Evolutionary conservation across 257 asterid species (phyloP), one percentile per base, ranked within the genome.

Genomic region (Anisodus acutangulus): DNA sequence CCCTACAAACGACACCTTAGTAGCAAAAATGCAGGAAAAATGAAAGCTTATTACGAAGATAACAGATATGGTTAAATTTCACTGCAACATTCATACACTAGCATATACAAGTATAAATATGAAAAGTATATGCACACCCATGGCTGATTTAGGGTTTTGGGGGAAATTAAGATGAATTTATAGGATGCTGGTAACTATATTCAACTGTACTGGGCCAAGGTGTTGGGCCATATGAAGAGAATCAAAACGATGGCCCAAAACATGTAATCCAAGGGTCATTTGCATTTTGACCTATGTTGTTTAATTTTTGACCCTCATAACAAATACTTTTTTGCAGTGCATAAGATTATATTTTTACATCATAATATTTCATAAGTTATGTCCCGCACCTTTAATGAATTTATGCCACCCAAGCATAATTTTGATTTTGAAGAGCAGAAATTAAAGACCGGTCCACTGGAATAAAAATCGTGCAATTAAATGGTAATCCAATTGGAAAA

Each of bases 111-210:
- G 72, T 35, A 66, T 35, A 35, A 37, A 35, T 37, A 67, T 13
- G 9, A 13, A 10, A 35, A 13, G 11, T 35, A 67, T 39, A 67
- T 67, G 45, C 49, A 13, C 6, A 4, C 90, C 92, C 92, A 89
- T 89, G 81, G 10, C 3, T 67, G 83, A 53, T 66, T 80, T 87
- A 22, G 26, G 26, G 26, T 22, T 22, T 68, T 54, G 0, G 9
- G 12, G 49, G 6, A 9, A 6, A 10, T 84, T n/a, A 66, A 57
- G 71, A 83, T 13, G 37, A 4, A 8, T 43, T 66, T 22, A 70
- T 70, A 41, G 11, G 51, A 39, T 5, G 26, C 12, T 39, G 78
- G 53, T 13, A 6, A 37, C 26, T 15, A 3, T 53, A 17, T 6
- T 13, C 22, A 39, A 69, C 78, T 39, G 6, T 15, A 41, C 55